Base-by-base conservation (phyloP, 2,329 filamentous ascomycete species). In the Diaporthe amygdali region DNA sequence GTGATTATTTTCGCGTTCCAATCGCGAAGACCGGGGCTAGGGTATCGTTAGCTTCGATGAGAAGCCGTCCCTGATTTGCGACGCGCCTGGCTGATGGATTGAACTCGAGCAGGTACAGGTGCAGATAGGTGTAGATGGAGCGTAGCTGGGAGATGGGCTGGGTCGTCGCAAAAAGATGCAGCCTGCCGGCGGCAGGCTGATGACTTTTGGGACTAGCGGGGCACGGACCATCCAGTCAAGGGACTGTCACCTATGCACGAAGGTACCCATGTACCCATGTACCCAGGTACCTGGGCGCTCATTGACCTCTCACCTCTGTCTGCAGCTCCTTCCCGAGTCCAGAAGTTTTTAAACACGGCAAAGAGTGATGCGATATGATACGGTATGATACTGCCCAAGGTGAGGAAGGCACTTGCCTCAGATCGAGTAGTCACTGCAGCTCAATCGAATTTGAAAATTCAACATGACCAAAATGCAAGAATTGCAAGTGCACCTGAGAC, bases 41-140 rank as follows among this genome's bases (percentile, higher is more conserved):
- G 22, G 12, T 49, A 15, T 27, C 20, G 30, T 9, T n/a, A 15
- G 39, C n/a, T 14, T 17, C 12, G 47, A 52, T 4, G 8, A 34
- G 7, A 14, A 30, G 17, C 15, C 20, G 37, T 27, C 30, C 67
- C 20, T 6, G 22, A 22, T 17, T n/a, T 69, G 55, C 32, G 56
- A 71, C 55, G 56, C 25, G 70, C 44, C 20, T 61, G 56, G 30
- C 22, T 47, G 66, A 69, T 71, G 55, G 41, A 32, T 46, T 25
- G 55, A 68, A 25, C 27, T 63, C 66, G 68, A 41, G 47, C 25
- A n/a, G 39, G 59, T 47, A 51, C 34, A 44, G 27, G 47, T 47
- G 32, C 10, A 20, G 30, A 34, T 51, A 59, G 55, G 41, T 30
- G 34, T 30, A 49, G 52, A 39, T 55, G 3, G 39, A 63, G 41